A percentile compares a stretch with the other conserved stretches of the same genome.
phyloP scores from a whole-genome alignment of 129 eudicot genomes.

The carrot (Daucus carota) region DH1_v3.0 NC_030383.2:56976001-56976500 shows the following conservation, averaged over 20 bases:
- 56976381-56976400: too few species aligned
- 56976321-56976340: not conserved
- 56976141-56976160: not conserved
- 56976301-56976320: not conserved
- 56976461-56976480: not conserved
- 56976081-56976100: not conserved
- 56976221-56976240: not conserved
- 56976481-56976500: not conserved
- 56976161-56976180: not conserved
- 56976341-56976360: not conserved
- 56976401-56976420: not conserved
- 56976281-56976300: not conserved
- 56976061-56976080: not conserved
- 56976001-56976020: constrained; percentile 29
- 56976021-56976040: constrained; percentile 46
- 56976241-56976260: not conserved
- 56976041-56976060: constrained; percentile 25
- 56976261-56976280: not conserved
- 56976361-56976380: not conserved
- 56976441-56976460: not conserved
- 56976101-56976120: not conserved
- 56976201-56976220: not conserved
- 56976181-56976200: not conserved
- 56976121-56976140: not conserved
- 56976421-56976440: not conserved